Percentiles rank a stretch among this genome's conserved stretches.
These are phyloP conservation scores for Falciphora oryzae DNA, from an alignment of 2,329 filamentous ascomycete genomes.

Conservation along the genomic window DNA sequence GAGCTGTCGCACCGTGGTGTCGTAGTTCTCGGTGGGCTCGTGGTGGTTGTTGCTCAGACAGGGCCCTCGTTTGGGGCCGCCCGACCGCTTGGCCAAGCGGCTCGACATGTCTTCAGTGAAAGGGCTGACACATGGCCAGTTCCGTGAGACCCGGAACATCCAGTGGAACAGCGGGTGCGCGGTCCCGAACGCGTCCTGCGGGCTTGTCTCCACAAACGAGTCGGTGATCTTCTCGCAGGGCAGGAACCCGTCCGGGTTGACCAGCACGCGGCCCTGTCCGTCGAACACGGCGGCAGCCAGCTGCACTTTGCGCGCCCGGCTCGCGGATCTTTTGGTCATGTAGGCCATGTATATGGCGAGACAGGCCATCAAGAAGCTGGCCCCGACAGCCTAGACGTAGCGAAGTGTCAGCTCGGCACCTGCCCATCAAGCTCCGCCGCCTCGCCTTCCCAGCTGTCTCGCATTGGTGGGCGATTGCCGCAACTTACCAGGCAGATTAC, in stretches of 20 bases:
- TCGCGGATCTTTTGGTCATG: constrained; percentile 46
- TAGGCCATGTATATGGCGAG: constrained; percentile 49
- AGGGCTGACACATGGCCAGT: constrained; percentile 65
- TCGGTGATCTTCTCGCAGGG: constrained; percentile 74
- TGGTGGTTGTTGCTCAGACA: constrained; percentile 48
- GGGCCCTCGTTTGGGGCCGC: constrained; percentile 26
- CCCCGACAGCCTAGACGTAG: constrained; percentile 50
- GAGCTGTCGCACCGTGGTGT: constrained; percentile 71
- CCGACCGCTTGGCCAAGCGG: constrained; percentile 53
- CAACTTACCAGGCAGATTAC: constrained; percentile 61
- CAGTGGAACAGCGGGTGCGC: constrained; percentile 79
- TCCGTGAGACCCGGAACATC: constrained; percentile 75
- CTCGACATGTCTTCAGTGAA: constrained; percentile 67
- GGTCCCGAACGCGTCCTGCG: constrained; percentile 64
- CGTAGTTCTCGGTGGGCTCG: constrained; percentile 62
- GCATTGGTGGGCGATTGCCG: not conserved
- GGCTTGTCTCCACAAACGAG: constrained; percentile 62
- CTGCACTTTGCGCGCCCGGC: constrained; percentile 55
- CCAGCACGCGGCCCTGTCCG: constrained; percentile 57
- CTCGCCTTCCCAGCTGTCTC: not conserved
- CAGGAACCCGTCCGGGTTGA: constrained; percentile 62
- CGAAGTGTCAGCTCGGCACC: constrained; percentile 11
- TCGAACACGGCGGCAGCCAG: constrained; percentile 63
- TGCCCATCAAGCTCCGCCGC: too few species aligned
- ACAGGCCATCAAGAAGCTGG: constrained; percentile 53